phyloP scores from a whole-genome alignment of 345 rosid species.

The Raphanus raphanistrum region DNA sequence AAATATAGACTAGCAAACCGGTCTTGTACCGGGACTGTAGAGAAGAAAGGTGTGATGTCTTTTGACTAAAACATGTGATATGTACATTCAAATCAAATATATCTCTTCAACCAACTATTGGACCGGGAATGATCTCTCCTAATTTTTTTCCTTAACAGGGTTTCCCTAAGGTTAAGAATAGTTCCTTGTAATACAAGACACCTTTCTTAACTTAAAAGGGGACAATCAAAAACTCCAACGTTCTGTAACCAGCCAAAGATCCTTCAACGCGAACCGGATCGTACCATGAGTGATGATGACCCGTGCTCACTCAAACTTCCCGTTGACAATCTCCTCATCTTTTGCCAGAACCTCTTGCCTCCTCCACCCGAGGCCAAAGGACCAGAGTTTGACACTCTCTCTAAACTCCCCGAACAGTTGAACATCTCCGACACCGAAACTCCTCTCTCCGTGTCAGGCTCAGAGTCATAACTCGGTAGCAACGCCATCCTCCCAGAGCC shows the following conservation, averaged over 20 bases:
- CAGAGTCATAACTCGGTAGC: slow-evolving; percentile 56
- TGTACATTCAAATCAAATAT: slow-evolving; percentile 30
- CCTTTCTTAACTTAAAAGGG: neutral
- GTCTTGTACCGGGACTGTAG: neutral
- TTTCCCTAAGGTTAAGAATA: neutral
- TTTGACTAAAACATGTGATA: slow-evolving; percentile 9
- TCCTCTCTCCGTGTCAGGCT: slow-evolving; percentile 68
- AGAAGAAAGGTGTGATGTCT: neutral
- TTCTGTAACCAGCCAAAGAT: slow-evolving; percentile 7
- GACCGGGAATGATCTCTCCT: slow-evolving; percentile 2
- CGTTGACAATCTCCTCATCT: slow-evolving; percentile 53
- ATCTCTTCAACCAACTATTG: slow-evolving; percentile 23
- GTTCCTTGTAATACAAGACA: slow-evolving; percentile 20
- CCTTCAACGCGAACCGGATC: slow-evolving; percentile 64
- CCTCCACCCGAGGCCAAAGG: slow-evolving; percentile 58
- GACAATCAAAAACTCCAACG: neutral
- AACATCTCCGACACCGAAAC: slow-evolving; percentile 52
- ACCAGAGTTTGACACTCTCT: slow-evolving; percentile 71
- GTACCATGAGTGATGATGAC: slow-evolving; percentile 40
- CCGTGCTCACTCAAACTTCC: slow-evolving; percentile 78
- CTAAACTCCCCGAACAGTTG: slow-evolving; percentile 42
- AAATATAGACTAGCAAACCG: neutral
- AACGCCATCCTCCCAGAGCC: slow-evolving; percentile 50
- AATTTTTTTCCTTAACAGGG: neutral
- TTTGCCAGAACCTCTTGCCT: slow-evolving; percentile 66